phyloP scores from a whole-genome alignment of 108 stramenopile genomes.

The Nannochloropsis gaditana region DNA sequence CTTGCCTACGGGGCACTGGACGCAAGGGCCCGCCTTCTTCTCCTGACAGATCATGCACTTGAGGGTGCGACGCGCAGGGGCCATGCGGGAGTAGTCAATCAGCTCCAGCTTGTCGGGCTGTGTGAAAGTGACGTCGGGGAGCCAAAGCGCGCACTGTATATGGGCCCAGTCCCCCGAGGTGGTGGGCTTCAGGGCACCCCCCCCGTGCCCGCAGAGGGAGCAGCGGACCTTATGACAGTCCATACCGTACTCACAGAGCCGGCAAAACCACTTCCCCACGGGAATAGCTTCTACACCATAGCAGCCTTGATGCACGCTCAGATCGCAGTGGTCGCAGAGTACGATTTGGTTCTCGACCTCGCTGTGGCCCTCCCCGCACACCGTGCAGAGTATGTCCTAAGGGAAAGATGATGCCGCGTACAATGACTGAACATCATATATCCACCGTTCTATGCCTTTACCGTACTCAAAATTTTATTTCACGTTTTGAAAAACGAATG shows the following conservation, averaged over 20 bases:
- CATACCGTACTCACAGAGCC: constrained; percentile 25
- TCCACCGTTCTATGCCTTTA: no score
- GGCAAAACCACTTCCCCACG: constrained; percentile 32
- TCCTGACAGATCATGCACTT: constrained; percentile 24
- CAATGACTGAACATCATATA: no score
- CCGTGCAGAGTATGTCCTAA: constrained; percentile 18
- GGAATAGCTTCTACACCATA: constrained; percentile 32
- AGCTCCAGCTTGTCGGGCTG: constrained; percentile 6
- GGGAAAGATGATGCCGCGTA: no score
- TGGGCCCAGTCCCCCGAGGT: constrained; percentile 25
- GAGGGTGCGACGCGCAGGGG: constrained; percentile 18
- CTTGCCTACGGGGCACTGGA: constrained; percentile 32
- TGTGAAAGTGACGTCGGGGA: constrained; percentile 25
- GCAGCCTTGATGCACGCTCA: constrained; percentile 37
- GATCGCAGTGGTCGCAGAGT: constrained; percentile 31
- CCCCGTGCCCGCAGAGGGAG: constrained; percentile 28
- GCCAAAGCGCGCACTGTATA: constrained; percentile 27
- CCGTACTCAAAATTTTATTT: no score
- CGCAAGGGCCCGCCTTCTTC: constrained; percentile 28
- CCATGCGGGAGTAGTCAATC: constrained; percentile 18
- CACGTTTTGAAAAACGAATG: no score
- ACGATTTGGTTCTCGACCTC: constrained; percentile 36
- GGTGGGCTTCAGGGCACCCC: constrained; percentile 33
- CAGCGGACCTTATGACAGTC: constrained; percentile 21
- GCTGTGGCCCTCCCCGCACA: constrained; percentile 31